Evolutionary conservation across 2,329 filamentous ascomycete species (phyloP).

Genomic region (Neonectria coccinea): DNA sequence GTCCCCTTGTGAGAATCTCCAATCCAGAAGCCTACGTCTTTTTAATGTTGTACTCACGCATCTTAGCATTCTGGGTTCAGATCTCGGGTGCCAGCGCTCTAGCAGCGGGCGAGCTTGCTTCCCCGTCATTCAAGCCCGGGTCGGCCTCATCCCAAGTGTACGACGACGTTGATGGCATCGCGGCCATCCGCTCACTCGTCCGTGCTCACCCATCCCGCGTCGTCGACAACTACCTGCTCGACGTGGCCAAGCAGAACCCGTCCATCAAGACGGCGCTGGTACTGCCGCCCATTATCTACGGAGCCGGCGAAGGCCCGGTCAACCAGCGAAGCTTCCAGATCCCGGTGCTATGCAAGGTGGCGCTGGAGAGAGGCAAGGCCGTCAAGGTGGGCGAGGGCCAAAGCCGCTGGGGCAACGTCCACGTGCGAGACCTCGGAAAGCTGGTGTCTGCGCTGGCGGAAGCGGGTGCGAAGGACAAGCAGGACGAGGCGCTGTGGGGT

Average conservation of each 20-base stretch:
- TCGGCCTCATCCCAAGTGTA: conserved; percentile 46
- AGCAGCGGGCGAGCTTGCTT: conserved; percentile 49
- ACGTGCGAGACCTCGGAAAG: conserved; percentile 50
- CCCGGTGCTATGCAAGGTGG: conserved; percentile 50
- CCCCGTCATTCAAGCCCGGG: conserved; percentile 46
- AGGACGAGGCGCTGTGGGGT: conserved; percentile 50
- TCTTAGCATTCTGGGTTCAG: conserved; percentile 46
- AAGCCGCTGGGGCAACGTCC: conserved; percentile 52
- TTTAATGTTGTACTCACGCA: background rate
- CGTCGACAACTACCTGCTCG: conserved; percentile 54
- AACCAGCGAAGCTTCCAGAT: conserved; percentile 57
- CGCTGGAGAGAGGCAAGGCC: conserved; percentile 49
- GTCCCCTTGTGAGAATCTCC: conserved; percentile 13
- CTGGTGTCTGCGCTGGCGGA: conserved; percentile 48
- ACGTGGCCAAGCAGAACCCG: conserved; percentile 42
- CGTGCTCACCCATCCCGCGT: conserved; percentile 43
- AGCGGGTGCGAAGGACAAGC: conserved; percentile 41
- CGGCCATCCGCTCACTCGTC: conserved; percentile 44
- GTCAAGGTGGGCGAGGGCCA: conserved; percentile 50
- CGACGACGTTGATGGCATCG: conserved; percentile 50
- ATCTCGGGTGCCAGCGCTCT: conserved; percentile 54
- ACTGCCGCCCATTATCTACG: conserved; percentile 55
- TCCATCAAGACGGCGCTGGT: conserved; percentile 52
- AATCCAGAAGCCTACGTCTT: background rate
- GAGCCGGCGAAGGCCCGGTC: conserved; percentile 51